Evolutionary conservation across 306 rosid species (phyloP).

Genomic region (Pueraria montana): DNA sequence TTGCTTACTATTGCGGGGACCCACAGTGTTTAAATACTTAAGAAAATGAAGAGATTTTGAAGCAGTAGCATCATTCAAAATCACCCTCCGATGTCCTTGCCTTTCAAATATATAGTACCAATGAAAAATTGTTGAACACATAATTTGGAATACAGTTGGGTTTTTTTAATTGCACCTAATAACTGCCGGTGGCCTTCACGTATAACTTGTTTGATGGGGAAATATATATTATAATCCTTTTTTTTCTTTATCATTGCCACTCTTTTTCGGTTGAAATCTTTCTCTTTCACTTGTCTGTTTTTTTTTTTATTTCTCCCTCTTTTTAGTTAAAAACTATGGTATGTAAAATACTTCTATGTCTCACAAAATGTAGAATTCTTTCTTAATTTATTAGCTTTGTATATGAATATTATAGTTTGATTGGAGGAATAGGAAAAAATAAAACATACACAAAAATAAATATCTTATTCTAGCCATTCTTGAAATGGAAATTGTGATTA

Average conservation of each 20-base stretch:
- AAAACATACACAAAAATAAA: neutral
- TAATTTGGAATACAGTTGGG: slow-evolving; percentile 22
- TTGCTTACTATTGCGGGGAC: no score
- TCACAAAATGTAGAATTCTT: no score
- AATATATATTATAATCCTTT: no score
- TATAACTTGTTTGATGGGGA: neutral
- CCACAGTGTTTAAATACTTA: slow-evolving; percentile 33
- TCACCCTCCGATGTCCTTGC: no score
- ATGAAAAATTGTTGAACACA: neutral
- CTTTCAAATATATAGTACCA: neutral
- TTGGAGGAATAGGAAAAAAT: no score
- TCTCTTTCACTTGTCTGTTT: neutral
- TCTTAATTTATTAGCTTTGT: no score
- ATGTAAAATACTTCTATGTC: neutral
- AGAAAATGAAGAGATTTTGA: slow-evolving; percentile 52
- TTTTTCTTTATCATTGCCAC: no score
- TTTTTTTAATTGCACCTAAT: slow-evolving; percentile 34
- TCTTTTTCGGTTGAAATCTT: no score
- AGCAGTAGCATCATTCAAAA: neutral
- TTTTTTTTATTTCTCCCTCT: neutral
- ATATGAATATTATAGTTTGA: no score
- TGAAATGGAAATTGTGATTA: neutral
- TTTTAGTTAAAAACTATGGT: no score
- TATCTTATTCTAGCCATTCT: no score
- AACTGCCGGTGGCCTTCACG: neutral